These are phyloP conservation scores for Chaetomium olivaceum DNA, from an alignment of 2,329 filamentous ascomycete species.

Conservation along the genomic window DNA sequence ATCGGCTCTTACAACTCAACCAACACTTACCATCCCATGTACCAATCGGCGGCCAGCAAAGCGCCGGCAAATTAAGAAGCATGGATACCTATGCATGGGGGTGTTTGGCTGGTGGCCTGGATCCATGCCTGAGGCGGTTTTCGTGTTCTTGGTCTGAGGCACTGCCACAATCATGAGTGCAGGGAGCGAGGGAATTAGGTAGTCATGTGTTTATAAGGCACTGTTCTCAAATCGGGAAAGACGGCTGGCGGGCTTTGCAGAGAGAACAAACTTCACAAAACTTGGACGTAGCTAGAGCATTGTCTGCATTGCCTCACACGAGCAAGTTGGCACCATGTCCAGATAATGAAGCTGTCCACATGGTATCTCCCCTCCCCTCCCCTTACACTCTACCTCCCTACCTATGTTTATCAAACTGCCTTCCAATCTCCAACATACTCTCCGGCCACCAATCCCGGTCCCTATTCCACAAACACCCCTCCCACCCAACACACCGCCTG, in stretches of 20 bases:
- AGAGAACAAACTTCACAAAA: too few relatives aligned
- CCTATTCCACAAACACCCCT: slow-evolving; percentile 15
- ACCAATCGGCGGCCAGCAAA: too few relatives aligned
- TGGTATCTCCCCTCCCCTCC: neutral
- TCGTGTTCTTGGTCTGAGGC: neutral
- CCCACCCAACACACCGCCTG: slow-evolving; percentile 21
- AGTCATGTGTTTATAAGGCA: neutral
- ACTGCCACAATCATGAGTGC: neutral
- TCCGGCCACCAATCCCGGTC: slow-evolving; percentile 40
- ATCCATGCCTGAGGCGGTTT: neutral
- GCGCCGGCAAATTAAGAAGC: too few relatives aligned
- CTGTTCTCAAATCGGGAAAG: neutral
- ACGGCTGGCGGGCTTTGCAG: neutral
- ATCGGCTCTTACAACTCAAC: neutral
- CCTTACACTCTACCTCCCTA: neutral
- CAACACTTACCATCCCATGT: neutral
- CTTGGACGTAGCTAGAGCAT: too few relatives aligned
- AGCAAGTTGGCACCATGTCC: neutral
- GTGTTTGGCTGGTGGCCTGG: too few relatives aligned
- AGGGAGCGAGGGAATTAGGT: neutral
- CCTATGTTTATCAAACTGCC: slow-evolving; percentile 26
- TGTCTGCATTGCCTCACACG: too few relatives aligned
- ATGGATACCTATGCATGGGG: too few relatives aligned
- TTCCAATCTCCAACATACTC: slow-evolving; percentile 37
- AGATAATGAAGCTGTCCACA: neutral